Conservation (phyloP, 345 rosid species). For the Passiflora organensis region DNA sequence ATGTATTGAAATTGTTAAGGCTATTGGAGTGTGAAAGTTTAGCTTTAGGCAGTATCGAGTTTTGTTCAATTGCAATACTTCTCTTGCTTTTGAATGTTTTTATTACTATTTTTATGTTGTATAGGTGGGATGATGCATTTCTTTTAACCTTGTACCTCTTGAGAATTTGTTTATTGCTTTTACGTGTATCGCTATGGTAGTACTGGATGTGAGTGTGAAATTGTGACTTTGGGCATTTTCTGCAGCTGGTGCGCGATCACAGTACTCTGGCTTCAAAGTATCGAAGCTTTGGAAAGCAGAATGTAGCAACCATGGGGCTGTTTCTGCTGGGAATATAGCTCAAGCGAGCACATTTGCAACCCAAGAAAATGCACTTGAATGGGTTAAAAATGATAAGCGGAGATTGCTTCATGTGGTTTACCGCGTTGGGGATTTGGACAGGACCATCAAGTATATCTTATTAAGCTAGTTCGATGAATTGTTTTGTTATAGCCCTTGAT, state of each 20-base stretch:
- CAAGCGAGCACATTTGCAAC: slow-evolving; percentile 58
- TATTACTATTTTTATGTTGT: no score
- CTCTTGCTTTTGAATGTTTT: no score
- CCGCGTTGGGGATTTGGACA: slow-evolving; percentile 94
- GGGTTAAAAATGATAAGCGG: slow-evolving; percentile 62
- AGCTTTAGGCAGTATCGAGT: no score
- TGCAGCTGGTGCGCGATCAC: slow-evolving; percentile 59
- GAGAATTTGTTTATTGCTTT: no score
- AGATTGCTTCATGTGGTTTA: slow-evolving; percentile 95
- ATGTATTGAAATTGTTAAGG: no score
- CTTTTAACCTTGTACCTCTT: no score
- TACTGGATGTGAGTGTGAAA: neutral
- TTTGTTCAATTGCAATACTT: no score
- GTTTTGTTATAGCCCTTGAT: no score
- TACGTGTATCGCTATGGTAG: no score
- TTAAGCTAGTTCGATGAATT: no score
- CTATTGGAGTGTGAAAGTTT: no score
- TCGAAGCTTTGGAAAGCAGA: slow-evolving; percentile 47
- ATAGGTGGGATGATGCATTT: no score
- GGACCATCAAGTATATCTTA: slow-evolving; percentile 66
- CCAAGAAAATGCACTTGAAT: slow-evolving; percentile 50
- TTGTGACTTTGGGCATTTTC: slow-evolving; percentile 8
- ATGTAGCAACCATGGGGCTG: slow-evolving; percentile 29
- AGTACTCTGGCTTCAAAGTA: slow-evolving; percentile 38
- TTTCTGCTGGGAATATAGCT: slow-evolving; percentile 46